Conservation (phyloP, 352 stramenopile genomes). For the Lagenidium giganteum region DNA sequence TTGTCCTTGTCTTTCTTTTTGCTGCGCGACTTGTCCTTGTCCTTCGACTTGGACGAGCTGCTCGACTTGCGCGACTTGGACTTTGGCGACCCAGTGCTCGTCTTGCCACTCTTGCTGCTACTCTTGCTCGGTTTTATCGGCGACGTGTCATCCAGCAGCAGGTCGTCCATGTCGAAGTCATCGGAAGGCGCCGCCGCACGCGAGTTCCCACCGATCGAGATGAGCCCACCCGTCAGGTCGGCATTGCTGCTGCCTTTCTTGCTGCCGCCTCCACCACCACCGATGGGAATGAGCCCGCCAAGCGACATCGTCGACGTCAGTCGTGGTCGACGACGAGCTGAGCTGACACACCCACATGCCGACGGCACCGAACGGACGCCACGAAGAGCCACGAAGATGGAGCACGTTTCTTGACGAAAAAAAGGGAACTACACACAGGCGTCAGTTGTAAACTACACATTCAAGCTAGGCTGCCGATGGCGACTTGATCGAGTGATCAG, state of each 20-base stretch:
- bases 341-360: too few species aligned
- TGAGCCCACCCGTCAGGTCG: slow-evolving; percentile 55
- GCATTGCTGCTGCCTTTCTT: slow-evolving; percentile 20
- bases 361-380: too few species aligned
- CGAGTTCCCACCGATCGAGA: slow-evolving; percentile 48
- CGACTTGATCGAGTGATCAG: too few species aligned
- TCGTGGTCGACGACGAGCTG: too few species aligned
- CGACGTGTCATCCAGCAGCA: slow-evolving; percentile 34
- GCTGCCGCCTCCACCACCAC: slow-evolving; percentile 13
- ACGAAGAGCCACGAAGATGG: too few species aligned
- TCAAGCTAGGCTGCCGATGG: too few species aligned
- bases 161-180: slow-evolving; percentile 52
- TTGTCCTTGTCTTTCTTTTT: slow-evolving; percentile 42
- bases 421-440: too few species aligned
- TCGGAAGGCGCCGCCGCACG: slow-evolving; percentile 17
- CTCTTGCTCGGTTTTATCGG: slow-evolving; percentile 27
- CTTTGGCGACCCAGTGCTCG: slow-evolving; percentile 7
- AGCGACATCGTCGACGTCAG: slow-evolving; percentile 46
- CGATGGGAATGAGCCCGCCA: slow-evolving; percentile 49
- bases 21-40: slow-evolving; percentile 26
- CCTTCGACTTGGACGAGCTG: slow-evolving; percentile 12
- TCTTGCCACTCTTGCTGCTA: slow-evolving; percentile 21
- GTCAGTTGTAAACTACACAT: too few species aligned
- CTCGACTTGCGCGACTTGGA: too few species aligned
- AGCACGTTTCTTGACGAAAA: too few species aligned